Conservation (phyloP, 2,329 filamentous ascomycete genomes). For the Xylaria digitata region DNA sequence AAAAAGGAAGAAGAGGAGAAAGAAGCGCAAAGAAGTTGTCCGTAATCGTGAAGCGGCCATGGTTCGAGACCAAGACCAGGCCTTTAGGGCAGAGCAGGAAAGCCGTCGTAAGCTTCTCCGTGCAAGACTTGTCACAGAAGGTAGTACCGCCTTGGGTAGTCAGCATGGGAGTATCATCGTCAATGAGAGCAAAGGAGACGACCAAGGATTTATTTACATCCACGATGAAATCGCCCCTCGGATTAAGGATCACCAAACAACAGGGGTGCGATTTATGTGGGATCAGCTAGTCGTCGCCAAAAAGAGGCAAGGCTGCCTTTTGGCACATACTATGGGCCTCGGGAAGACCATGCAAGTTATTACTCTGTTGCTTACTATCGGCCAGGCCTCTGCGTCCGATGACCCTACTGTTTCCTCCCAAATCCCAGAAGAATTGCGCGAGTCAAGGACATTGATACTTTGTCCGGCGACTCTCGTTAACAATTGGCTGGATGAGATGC, state of each 20-base stretch:
- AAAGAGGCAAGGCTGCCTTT: conserved; percentile 77
- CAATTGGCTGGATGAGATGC: conserved; percentile 86
- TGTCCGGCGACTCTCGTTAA: conserved; percentile 80
- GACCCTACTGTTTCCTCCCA: conserved; percentile 70
- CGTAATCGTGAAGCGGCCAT: conserved; percentile 63
- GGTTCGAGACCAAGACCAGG: conserved; percentile 65
- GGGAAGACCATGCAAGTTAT: conserved; percentile 95
- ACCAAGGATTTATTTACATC: conserved; percentile 72
- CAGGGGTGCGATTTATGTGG: conserved; percentile 90
- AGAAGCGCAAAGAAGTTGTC: conserved; percentile 54
- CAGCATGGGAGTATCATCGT: conserved; percentile 66
- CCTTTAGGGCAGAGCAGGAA: conserved; percentile 66
- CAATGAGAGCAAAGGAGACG: conserved; percentile 72
- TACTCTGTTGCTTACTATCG: conserved; percentile 80
- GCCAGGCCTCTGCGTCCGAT: conserved; percentile 70
- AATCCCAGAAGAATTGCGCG: conserved; percentile 73
- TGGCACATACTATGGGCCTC: conserved; percentile 91
- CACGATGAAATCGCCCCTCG: conserved; percentile 69
- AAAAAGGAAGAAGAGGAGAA: conserved; percentile 62
- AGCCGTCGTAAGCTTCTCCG: conserved; percentile 61
- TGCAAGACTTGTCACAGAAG: conserved; percentile 55
- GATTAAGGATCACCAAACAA: conserved; percentile 84
- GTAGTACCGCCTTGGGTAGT: conserved; percentile 52
- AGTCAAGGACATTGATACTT: conserved; percentile 75
- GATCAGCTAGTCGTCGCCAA: conserved; percentile 76